Evolutionary conservation across 768 basidiomycete species (phyloP), one percentile per base, ranked within the genome.

Genomic region (Leucocoprinus sp.): DNA sequence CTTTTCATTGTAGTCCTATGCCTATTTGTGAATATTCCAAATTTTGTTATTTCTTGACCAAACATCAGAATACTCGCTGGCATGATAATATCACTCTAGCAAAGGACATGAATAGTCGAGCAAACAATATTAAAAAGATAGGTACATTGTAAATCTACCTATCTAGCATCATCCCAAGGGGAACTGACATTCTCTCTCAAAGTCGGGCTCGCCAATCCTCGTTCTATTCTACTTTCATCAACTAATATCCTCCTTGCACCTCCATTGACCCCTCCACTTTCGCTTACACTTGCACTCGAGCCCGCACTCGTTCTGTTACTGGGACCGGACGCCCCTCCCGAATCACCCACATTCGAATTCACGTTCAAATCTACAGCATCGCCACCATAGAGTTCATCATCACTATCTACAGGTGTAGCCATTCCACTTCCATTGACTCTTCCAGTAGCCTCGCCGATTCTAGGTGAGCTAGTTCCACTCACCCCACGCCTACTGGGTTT

Each of bases 121-220:
- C n/a, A n/a, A n/a, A n/a, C n/a, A n/a, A n/a, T 12, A 31, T 31
- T 31, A 31, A 8, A 31, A 27, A 14, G 9, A n/a, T 31, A 31
- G n/a, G 5, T 27, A 5, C 5, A 27, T 5, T 4, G 31, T 31
- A 9, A 8, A 37, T 37, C 8, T 14, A 15, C 21, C 37, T 15
- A 45, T 45, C 44, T 37, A 37, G 27, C 15, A 23, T 21, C 39
- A 5, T 48, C 46, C 46, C 46, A 48, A 29, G 46, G 46, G 6
- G 39, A 38, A 42, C 28, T 48, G 2, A 31, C 27, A 9, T 24
- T 40, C 46, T 40, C 37, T 36, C 51, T 59, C 52, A 57, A 41
- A 43, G 53, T 53, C 51, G 83, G 83, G 56, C 80, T 84, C 38
- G 71, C 65, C 29, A 84, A 51, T 29, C 83, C 81, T n/a, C 80